These are phyloP conservation scores for Hypoxylon sp. DNA, from an alignment of 2,329 filamentous ascomycete genomes.

Conservation along the genomic window DNA sequence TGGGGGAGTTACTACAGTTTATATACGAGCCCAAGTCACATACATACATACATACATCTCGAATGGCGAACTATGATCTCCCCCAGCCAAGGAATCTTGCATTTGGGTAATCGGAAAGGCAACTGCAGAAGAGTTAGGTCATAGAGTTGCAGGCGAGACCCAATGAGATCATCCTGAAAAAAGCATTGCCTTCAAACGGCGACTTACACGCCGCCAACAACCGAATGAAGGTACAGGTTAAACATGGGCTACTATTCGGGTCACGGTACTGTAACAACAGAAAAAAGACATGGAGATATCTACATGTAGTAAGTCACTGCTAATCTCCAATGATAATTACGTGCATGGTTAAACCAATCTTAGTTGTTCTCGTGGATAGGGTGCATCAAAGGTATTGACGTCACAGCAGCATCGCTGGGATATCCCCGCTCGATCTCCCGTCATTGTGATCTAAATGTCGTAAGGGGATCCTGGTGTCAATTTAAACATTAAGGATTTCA, in stretches of 20 bases:
- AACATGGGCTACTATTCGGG: slow-evolving; percentile 28
- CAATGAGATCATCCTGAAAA: slow-evolving; percentile 41
- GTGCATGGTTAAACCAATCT: slow-evolving; percentile 32
- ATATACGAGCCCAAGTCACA: slow-evolving; percentile 32
- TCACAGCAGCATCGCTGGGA: slow-evolving; percentile 34
- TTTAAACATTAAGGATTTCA: neutral
- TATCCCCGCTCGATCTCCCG: slow-evolving; percentile 24
- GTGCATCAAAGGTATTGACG: slow-evolving; percentile 37
- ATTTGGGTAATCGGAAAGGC: slow-evolving; percentile 22
- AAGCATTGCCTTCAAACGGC: slow-evolving; percentile 16
- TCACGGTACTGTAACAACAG: slow-evolving; percentile 31
- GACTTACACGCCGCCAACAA: slow-evolving; percentile 20
- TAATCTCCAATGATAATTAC: slow-evolving; percentile 33
- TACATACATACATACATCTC: slow-evolving; percentile 6
- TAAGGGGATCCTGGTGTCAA: slow-evolving; percentile 6
- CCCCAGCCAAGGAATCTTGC: slow-evolving; percentile 27
- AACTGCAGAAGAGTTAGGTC: slow-evolving; percentile 38
- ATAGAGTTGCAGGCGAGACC: slow-evolving; percentile 38
- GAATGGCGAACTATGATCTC: slow-evolving; percentile 19
- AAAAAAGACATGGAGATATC: slow-evolving; percentile 3
- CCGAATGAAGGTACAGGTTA: slow-evolving; percentile 3
- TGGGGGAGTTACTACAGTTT: slow-evolving; percentile 26
- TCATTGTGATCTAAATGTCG: slow-evolving; percentile 41
- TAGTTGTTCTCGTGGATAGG: slow-evolving; percentile 27
- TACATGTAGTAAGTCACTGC: slow-evolving; percentile 6